Base-by-base conservation (phyloP, 2,329 filamentous ascomycete species). In the Cordyceps sp. region DNA sequence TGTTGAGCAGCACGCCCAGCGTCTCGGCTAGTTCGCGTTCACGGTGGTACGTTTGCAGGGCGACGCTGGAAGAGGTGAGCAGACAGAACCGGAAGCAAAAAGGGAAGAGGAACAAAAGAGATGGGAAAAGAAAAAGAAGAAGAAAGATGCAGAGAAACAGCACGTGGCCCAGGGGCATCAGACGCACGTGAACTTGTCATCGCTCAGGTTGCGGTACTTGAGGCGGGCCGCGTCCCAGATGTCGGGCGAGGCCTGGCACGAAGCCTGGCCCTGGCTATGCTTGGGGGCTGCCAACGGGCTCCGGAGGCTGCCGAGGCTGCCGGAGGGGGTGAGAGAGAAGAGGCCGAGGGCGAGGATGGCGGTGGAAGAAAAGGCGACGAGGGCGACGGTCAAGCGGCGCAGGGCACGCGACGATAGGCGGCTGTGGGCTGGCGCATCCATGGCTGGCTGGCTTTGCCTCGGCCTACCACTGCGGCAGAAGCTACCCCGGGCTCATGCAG, bases 21-120 rank as follows among this genome's bases (percentile, higher is more conserved):
- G 51, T 55, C 18, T 41, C 32, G 27, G 49, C 43, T 7, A 58
- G 47, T 31, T 55, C 48, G 26, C 49, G 45, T 10, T 52, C 50
- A n/a, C 54, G 49, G 12, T 42, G 46, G 28, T 52, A 55, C 1
- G 54, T 57, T 21, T 50, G 50, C 35, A 58, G 46, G 5, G 47
- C 50, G 30, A 58, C 54, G n/a, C 54, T 57, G n/a, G n/a, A n/a
- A n/a, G n/a, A n/a, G n/a, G n/a, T n/a, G n/a, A n/a, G n/a, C n/a
- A n/a, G n/a, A n/a, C n/a, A n/a, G n/a, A n/a, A n/a, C n/a, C n/a
- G n/a, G n/a, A n/a, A n/a, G n/a, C n/a, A n/a, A n/a, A n/a, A n/a
- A n/a, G n/a, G n/a, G n/a, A n/a, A n/a, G n/a, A n/a, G n/a, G n/a
- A n/a, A n/a, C n/a, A n/a, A n/a, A n/a, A n/a, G n/a, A n/a, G n/a